Conservation (phyloP, 1,284 basidiomycete species). For the Ustilago xerochloae region DNA sequence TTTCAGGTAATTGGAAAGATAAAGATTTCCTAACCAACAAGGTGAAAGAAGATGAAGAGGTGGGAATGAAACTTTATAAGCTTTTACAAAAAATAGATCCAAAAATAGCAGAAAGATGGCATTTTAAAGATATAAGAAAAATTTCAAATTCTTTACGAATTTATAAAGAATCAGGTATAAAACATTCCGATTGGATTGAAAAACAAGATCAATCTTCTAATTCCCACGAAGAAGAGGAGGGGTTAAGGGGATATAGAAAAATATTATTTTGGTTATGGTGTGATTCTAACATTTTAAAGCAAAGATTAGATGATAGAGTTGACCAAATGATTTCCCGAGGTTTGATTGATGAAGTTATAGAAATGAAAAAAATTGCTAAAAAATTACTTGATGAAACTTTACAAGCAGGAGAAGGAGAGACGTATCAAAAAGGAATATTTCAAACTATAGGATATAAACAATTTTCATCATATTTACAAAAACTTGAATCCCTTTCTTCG, state of each 20-base stretch:
- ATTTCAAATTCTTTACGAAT: constrained; percentile 83
- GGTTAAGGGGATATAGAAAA: constrained; percentile 72
- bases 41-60: neutral
- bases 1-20: neutral
- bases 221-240: neutral
- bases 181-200: constrained; percentile 77
- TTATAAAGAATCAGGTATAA: constrained; percentile 78
- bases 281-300: constrained; percentile 75
- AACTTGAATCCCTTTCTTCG: constrained; percentile 27
- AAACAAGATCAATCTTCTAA: constrained; percentile 69
- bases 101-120: constrained; percentile 84
- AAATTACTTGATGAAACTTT: constrained; percentile 8
- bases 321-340: constrained; percentile 92
- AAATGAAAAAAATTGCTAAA: constrained; percentile 70
- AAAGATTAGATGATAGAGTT: constrained; percentile 81
- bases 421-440: constrained; percentile 79
- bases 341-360: constrained; percentile 82
- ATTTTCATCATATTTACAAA: constrained; percentile 77
- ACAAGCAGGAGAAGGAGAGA: constrained; percentile 70
- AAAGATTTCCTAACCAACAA: constrained; percentile 13
- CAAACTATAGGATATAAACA: constrained; percentile 96
- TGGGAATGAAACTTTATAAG: constrained; percentile 73
- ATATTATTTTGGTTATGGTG: constrained; percentile 94
- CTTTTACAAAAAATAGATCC: constrained; percentile 81
- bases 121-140: constrained; percentile 93